These are phyloP conservation scores for Globisporangium uncinulatum DNA, from an alignment of 352 stramenopile genomes.

Conservation along the genomic window DNA sequence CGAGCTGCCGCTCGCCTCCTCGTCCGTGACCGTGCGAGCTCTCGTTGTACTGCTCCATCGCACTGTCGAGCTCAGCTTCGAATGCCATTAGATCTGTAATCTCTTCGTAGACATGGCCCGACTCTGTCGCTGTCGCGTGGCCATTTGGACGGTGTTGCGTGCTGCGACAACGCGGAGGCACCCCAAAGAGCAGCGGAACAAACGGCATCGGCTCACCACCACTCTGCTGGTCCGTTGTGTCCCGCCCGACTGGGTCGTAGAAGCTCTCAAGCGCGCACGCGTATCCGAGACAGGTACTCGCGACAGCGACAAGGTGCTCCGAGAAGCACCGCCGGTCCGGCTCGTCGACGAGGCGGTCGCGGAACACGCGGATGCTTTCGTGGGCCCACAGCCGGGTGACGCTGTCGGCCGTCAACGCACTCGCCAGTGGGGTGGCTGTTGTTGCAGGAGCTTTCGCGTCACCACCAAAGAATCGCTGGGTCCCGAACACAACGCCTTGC, in stretches of 20 bases:
- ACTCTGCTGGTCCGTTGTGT: not conserved
- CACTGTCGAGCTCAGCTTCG: slow-evolving; percentile 46
- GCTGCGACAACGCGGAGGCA: not conserved
- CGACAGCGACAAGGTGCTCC: slow-evolving; percentile 63
- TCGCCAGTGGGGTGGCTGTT: slow-evolving; percentile 4
- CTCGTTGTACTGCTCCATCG: slow-evolving; percentile 41
- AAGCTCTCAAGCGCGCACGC: slow-evolving; percentile 48
- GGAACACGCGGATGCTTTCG: slow-evolving; percentile 89
- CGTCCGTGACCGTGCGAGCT: not conserved
- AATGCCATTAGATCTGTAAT: slow-evolving; percentile 43
- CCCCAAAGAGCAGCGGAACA: slow-evolving; percentile 10
- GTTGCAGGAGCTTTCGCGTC: slow-evolving; percentile 1
- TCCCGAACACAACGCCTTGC: slow-evolving; percentile 73
- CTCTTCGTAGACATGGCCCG: slow-evolving; percentile 6
- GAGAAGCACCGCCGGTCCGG: slow-evolving; percentile 86
- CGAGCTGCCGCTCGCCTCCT: slow-evolving; percentile 33
- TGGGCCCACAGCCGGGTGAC: slow-evolving; percentile 86
- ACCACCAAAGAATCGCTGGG: slow-evolving; percentile 13
- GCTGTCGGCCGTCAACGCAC: slow-evolving; percentile 27
- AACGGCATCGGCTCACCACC: not conserved
- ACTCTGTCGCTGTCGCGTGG: too few species aligned
- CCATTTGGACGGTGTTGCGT: not conserved
- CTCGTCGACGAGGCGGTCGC: slow-evolving; percentile 85
- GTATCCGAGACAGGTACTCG: slow-evolving; percentile 56
- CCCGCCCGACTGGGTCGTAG: slow-evolving; percentile 14